Conservation (phyloP, 139 green algal genomes). For the Edaphochlamys debaryana region DNA sequence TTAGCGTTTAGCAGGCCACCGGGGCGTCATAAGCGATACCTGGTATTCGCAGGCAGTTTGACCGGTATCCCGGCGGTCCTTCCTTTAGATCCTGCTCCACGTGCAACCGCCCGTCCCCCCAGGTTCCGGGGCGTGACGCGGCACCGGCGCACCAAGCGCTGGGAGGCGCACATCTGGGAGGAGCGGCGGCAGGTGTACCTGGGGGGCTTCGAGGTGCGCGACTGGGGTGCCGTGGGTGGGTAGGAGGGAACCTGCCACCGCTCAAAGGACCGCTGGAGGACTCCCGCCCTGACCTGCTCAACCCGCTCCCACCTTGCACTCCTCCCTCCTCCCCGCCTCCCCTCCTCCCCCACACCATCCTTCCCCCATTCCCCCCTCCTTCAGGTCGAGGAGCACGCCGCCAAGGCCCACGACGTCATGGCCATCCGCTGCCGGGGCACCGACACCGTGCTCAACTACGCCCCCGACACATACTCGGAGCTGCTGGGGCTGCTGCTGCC, state of each 20-base stretch:
- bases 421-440: slow-evolving; percentile 46
- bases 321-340: neutral
- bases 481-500: slow-evolving; percentile 37
- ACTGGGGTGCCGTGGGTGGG: no score
- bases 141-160: slow-evolving; percentile 42
- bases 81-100: neutral
- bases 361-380: neutral
- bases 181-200: slow-evolving; percentile 47
- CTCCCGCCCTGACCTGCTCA: no score
- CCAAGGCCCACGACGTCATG: slow-evolving; percentile 57
- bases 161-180: slow-evolving; percentile 53
- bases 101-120: neutral
- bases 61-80: no score
- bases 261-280: no score
- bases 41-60: neutral
- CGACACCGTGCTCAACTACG: slow-evolving; percentile 44
- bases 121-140: slow-evolving; percentile 34
- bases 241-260: no score
- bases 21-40: no score
- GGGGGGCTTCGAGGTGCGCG: slow-evolving; percentile 47
- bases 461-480: slow-evolving; percentile 26
- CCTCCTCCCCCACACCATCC: neutral
- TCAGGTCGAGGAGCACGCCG: slow-evolving; percentile 48
- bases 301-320: neutral
- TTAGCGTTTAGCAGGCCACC: no score